Conservation (phyloP, 192 early-diverging fungal species). For the Cladochytrium replicatum region DNA sequence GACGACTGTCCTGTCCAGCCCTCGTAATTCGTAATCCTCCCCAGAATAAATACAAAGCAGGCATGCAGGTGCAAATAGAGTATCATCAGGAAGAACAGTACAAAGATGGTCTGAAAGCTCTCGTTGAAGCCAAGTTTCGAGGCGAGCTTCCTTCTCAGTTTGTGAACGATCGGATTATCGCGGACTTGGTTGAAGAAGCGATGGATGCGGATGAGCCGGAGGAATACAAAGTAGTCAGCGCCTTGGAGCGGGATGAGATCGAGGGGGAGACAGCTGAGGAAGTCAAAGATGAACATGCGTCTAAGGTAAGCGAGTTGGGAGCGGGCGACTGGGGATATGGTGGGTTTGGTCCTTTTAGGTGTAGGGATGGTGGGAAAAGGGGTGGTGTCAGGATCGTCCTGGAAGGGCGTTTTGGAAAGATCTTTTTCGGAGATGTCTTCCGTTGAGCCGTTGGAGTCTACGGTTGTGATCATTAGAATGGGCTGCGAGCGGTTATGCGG, state of each 20-base stretch:
- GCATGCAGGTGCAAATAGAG: conserved; percentile 30
- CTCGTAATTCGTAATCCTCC: conserved; percentile 13
- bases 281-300: conserved; percentile 9
- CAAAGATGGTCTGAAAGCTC: conserved; percentile 30
- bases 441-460: conserved; percentile 3
- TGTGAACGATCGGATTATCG: conserved; percentile 14
- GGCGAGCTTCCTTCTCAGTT: conserved; percentile 8
- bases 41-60: conserved; percentile 26
- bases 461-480: too few relatives aligned
- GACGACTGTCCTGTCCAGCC: conserved; percentile 14
- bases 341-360: too few relatives aligned
- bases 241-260: conserved; percentile 16
- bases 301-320: conserved; percentile 4
- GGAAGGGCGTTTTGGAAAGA: too few relatives aligned
- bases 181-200: conserved; percentile 13
- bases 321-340: too few relatives aligned
- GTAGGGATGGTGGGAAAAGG: too few relatives aligned
- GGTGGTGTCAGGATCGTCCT: too few relatives aligned
- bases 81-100: conserved; percentile 17
- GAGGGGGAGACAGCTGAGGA: conserved; percentile 21
- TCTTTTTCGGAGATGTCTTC: not conserved
- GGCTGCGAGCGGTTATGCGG: too few relatives aligned
- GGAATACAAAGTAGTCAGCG: conserved; percentile 14
- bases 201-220: conserved; percentile 19
- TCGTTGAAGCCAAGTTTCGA: conserved; percentile 21